These are phyloP conservation scores for Hydnum rufescens DNA, from an alignment of 768 basidiomycete genomes.

Conservation along the genomic window DNA sequence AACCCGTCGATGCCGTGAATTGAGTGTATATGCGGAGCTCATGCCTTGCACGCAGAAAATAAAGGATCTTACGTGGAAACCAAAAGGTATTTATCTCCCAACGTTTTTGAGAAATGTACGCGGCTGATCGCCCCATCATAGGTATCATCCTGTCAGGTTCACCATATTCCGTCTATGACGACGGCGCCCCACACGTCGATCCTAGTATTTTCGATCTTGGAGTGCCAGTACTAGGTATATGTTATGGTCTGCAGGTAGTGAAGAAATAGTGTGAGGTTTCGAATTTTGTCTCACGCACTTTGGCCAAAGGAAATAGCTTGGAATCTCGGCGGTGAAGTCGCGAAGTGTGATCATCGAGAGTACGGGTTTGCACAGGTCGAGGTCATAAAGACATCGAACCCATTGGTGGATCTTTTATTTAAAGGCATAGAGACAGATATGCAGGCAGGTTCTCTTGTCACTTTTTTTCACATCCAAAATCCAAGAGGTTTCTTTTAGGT, in stretches of 20 bases:
- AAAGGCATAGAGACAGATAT: constrained; percentile 73
- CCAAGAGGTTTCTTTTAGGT: constrained; percentile 33
- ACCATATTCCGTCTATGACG: constrained; percentile 93
- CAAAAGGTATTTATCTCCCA: constrained; percentile 46
- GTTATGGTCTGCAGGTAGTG: constrained; percentile 84
- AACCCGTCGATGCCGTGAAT: constrained; percentile 90
- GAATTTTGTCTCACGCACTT: not conserved
- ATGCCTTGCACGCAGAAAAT: constrained; percentile 91
- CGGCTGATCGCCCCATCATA: constrained; percentile 18
- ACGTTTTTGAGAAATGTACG: not conserved
- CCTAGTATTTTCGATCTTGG: constrained; percentile 73
- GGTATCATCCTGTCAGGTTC: constrained; percentile 96
- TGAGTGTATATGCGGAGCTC: constrained; percentile 93
- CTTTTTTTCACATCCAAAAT: not conserved
- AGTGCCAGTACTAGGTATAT: constrained; percentile 88
- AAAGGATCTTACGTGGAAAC: constrained; percentile 74
- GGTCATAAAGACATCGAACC: constrained; percentile 31
- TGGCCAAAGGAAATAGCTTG: constrained; percentile 79
- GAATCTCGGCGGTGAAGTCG: constrained; percentile 67
- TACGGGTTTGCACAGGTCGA: constrained; percentile 81
- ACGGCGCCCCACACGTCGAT: constrained; percentile 84
- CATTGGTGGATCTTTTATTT: constrained; percentile 49
- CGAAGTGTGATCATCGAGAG: constrained; percentile 77
- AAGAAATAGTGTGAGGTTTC: not conserved
- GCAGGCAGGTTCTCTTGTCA: constrained; percentile 34